phyloP scores from a whole-genome alignment of 2,329 filamentous ascomycete genomes.

The Dactylellina sp. region DNA sequence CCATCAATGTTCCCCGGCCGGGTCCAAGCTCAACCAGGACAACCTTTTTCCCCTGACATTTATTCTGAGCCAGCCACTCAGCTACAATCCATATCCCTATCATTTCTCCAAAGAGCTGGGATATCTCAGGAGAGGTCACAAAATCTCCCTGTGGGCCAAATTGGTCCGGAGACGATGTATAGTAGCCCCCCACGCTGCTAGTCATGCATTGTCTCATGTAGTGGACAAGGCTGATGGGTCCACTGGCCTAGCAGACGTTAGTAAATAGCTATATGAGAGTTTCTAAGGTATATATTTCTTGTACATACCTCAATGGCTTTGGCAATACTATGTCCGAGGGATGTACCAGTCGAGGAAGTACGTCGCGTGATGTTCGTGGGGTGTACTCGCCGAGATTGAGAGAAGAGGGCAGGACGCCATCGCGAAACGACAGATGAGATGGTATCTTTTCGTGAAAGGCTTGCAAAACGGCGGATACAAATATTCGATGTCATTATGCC shows the following conservation, averaged over 20 bases:
- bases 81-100: conserved; percentile 94
- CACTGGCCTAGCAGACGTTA: conserved; percentile 75
- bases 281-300: not conserved
- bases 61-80: conserved; percentile 90
- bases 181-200: conserved; percentile 89
- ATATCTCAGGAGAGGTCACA: conserved; percentile 96
- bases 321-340: conserved; percentile 47
- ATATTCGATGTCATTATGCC: conserved; percentile 44
- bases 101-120: conserved; percentile 94
- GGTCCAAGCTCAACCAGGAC: conserved; percentile 91
- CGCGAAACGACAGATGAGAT: conserved; percentile 27
- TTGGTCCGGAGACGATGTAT: conserved; percentile 82
- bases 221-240: conserved; percentile 88
- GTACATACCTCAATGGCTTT: conserved; percentile 51
- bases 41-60: conserved; percentile 70
- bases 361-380: conserved; percentile 42
- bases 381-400: conserved; percentile 46
- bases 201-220: conserved; percentile 99
- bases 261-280: conserved; percentile 51
- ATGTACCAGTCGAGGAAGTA: conserved; percentile 12
- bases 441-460: conserved; percentile 31
- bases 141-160: conserved; percentile 97
- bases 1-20: conserved; percentile 94
- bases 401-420: conserved; percentile 44
- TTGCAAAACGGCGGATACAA: conserved; percentile 45